These are phyloP conservation scores for Tylopilus balloui DNA, from an alignment of 768 basidiomycete species.

Conservation along the genomic window DNA sequence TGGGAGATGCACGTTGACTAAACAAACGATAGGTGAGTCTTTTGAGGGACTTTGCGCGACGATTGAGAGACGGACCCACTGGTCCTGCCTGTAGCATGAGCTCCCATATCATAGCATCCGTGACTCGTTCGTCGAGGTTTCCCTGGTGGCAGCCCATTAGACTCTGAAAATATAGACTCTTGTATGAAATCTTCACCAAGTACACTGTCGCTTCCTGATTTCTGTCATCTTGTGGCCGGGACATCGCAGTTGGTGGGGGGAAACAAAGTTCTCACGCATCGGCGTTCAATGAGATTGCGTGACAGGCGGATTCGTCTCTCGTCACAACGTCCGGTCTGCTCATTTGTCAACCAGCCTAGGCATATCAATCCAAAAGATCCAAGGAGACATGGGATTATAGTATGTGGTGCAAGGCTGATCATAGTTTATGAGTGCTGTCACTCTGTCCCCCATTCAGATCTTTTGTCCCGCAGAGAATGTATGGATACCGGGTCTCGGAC, in stretches of 20 bases:
- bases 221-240: constrained; percentile 75
- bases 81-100: constrained; percentile 99
- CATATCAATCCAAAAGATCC: too few relatives aligned
- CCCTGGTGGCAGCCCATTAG: constrained; percentile 48
- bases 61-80: constrained; percentile 62
- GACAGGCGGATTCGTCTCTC: too few relatives aligned
- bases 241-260: constrained; percentile 17
- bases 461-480: too few relatives aligned
- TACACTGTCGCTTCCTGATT: constrained; percentile 93
- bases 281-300: too few relatives aligned
- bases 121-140: constrained; percentile 92
- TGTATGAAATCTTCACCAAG: constrained; percentile 43
- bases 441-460: too few relatives aligned
- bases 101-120: constrained; percentile 96
- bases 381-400: too few relatives aligned
- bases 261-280: background rate
- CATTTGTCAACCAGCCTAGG: too few relatives aligned
- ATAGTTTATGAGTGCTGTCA: too few relatives aligned
- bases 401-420: too few relatives aligned
- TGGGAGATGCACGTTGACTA: constrained; percentile 96
- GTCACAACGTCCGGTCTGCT: too few relatives aligned
- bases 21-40: background rate
- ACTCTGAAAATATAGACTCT: accelerated
- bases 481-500: too few relatives aligned
- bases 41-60: background rate